phyloP scores from a whole-genome alignment of 148 eudicot genomes.

The Heliamphora exappendiculata region DNA sequence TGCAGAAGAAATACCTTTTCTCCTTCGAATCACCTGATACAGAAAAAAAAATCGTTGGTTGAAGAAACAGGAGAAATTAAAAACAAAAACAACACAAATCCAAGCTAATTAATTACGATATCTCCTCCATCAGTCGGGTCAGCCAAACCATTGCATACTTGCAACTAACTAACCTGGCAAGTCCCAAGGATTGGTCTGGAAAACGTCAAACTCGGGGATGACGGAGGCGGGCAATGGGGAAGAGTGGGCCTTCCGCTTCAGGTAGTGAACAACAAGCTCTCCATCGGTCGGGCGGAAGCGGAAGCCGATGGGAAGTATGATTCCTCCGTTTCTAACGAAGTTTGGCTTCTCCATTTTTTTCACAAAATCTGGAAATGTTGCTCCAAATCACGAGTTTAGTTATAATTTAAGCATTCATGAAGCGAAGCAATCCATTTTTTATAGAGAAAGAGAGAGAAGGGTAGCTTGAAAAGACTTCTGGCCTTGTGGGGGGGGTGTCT shows the following conservation, averaged over 20 bases:
- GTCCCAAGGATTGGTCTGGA: slow-evolving; percentile 31
- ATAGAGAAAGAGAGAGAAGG: background rate
- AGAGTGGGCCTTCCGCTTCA: slow-evolving; percentile 28
- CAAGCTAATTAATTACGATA: too few relatives aligned
- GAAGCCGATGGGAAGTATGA: slow-evolving; percentile 41
- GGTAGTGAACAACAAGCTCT: slow-evolving; percentile 47
- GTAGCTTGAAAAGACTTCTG: too few relatives aligned
- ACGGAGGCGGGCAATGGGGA: slow-evolving; percentile 45
- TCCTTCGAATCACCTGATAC: slow-evolving; percentile 33
- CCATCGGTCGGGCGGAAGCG: slow-evolving; percentile 55
- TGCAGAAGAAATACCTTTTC: slow-evolving; percentile 46
- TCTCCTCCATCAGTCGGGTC: too few relatives aligned
- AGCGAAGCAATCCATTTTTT: background rate
- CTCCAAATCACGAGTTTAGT: background rate
- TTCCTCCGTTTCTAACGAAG: background rate
- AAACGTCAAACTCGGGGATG: slow-evolving; percentile 31
- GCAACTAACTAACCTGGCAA: slow-evolving; percentile 49
- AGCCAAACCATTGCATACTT: too few relatives aligned
- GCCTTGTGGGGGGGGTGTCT: too few relatives aligned
- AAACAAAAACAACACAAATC: background rate
- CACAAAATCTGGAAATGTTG: background rate
- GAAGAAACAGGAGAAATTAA: background rate
- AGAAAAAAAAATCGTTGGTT: background rate
- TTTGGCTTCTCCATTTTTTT: background rate
- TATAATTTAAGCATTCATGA: background rate